Evolutionary conservation across 257 asterid species (phyloP), one percentile per base, ranked within the genome.

Genomic region (Nicotiana noctiflora): DNA sequence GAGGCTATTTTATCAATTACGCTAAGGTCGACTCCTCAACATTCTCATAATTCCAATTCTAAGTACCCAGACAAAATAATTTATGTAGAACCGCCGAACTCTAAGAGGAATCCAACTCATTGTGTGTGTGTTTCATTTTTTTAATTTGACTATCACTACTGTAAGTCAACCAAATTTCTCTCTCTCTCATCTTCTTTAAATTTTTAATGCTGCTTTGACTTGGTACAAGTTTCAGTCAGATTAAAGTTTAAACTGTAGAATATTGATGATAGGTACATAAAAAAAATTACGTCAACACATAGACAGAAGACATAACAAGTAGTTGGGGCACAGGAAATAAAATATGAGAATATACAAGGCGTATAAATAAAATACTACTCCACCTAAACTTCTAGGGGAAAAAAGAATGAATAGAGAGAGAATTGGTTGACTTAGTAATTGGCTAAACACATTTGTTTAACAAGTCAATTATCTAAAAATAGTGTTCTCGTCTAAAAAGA

Each of bases 401-500:
- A 19, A 70, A 11, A 19, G 49, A 44, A 13, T 12, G 59, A 70
- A 70, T 12, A 70, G 57, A 70, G 6, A 70, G 7, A 70, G 52
- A 70, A 3, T 44, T 21, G 37, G 37, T 70, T 44, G 59, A 70
- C 77, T 70, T 13, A 2, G 77, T 13, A 70, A 1, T 44, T 70
- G 37, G 59, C 13, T 70, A 70, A 21, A 21, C 32, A 70, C 7
- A 9, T 44, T 40, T 19, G 12, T 62, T 70, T 70, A 70, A 15
- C 57, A 21, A 44, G 59, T 70, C 77, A 44, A 70, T 21, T 32
- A 70, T 7, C 25, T 70, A 11, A 6, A 21, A 11, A 0, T 40
- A 70, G 59, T 70, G 77, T 44, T 46, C 59, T 70, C 15, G 59
- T 70, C 77, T 19, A 70, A 19, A 70, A 70, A 32, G 77, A 70